Evolutionary conservation across 495 filamentous ascomycete species (phyloP), one percentile per base, ranked within the genome.

Genomic region (Annulohypoxylon bovei): DNA sequence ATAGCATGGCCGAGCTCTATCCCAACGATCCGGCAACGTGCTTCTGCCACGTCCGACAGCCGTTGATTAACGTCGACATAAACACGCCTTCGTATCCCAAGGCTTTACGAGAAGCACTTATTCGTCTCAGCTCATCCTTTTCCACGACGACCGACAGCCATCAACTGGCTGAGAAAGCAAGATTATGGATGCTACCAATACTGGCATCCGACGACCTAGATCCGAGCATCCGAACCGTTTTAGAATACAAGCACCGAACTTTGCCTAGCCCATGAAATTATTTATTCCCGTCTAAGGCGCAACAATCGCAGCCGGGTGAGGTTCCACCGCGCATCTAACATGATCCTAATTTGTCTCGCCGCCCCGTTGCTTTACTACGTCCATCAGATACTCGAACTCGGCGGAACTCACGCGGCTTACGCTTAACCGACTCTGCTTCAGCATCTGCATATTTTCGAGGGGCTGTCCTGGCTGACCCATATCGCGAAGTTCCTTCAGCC

Each of bases 371-470:
- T 82, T 77, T 33, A 85, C 86, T 7, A 88, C 72, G 4, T 80
- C 79, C 71, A 90, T 83, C 62, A 99, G 88, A 75, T 91, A 94
- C 22, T 92, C 82, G 92, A 95, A 99, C 78, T 98, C 91, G 0
- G 78, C 81, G 27, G 82, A 80, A 4, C 82, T 85, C 12, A 99
- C 93, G 40, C 87, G 88, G 40, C 90, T 92, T 22, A 99, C 94
- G 77, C 95, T 98, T 25, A 98, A 79, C 40, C 95, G 84, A 6
- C 87, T 81, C 77, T 92, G 87, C 75, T 90, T 95, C 62, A 98
- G 79, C 79, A 93, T 86, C 80, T 96, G 90, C 84, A 99, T 92
- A 63, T 88, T 86, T 75, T 90, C 87, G n/a, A 99, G 85, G 28
- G 88, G 79, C 35, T 85, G 83, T 8, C 89, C 91, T 3, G 85